Base-by-base conservation (phyloP, 352 stramenopile genomes). In the Lagenidium giganteum region DNA sequence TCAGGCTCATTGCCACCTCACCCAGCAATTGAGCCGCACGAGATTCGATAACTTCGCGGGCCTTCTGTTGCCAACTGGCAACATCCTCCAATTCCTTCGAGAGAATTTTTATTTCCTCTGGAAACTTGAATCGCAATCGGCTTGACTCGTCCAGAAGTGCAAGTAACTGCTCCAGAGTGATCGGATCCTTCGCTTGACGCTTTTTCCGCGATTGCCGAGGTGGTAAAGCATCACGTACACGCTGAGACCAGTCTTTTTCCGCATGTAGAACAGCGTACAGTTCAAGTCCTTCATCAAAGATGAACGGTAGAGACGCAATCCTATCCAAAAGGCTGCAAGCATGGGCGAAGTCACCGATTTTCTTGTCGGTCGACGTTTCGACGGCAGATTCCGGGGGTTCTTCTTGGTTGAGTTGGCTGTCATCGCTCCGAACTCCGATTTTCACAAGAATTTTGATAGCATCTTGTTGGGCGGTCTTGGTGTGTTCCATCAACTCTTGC, bases 201-300 rank as follows among this genome's bases (percentile, higher is more conserved):
- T 87, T 91, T 35, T 93, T 93, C 7, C 81, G 60, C 6, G 81
- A 93, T 39, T 91, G 81, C 3, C 81, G 70, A 20, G 78, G 77
- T 16, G 81, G 81, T 12, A 93, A 68, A 8, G 77, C 79, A 21
- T 87, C 74, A 16, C 67, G 69, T 32, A 93, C 83, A 20, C 77
- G 64, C 23, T 81, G 57, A 14, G 76, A 54, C 83, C 83, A 95
- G 4, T 61, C 44, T 27, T 73, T 82, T 23, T 91, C 79, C 20
- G 42, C 33, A 26, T 76, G 51, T 32, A 95, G 57, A 17, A 87
- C 66, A 8, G 46, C 61, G 9, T 75, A 67, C 2, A 95, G 61
- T 35, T 48, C 54, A 3, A 83, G 25, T 1, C 62, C 81, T 57
- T 87, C 67, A 24, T 91, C 79, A 55, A 93, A 87, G 3, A 65